phyloP scores from a whole-genome alignment of 1,284 basidiomycete species.

The Trichosporon sp. region DNA sequence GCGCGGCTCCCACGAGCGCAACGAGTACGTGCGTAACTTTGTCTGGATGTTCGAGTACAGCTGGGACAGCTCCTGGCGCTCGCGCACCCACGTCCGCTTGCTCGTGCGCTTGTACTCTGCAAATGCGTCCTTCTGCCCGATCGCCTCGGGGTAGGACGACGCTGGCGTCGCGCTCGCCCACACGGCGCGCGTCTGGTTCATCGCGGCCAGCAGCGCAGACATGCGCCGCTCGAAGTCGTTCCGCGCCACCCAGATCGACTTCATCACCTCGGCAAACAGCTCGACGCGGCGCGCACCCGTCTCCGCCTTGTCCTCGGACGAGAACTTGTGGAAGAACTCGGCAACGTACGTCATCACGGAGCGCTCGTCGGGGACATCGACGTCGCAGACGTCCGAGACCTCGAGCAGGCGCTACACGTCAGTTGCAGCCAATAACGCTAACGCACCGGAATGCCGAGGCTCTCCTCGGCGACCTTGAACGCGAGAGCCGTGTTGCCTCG shows the following conservation, averaged over 20 bases:
- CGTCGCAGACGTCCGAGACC: conserved; percentile 93
- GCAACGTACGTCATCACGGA: conserved; percentile 68
- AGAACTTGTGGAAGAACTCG: conserved; percentile 97
- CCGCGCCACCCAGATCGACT: conserved; percentile 51
- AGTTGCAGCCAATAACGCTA: neutral
- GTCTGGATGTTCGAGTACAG: conserved; percentile 92
- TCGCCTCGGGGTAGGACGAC: conserved; percentile 76
- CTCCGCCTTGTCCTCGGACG: conserved; percentile 93
- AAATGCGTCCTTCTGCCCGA: conserved; percentile 68
- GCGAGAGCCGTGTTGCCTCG: conserved; percentile 79
- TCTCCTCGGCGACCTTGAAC: conserved; percentile 77
- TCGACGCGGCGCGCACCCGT: conserved; percentile 89
- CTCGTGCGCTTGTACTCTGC: conserved; percentile 76
- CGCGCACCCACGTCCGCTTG: conserved; percentile 82
- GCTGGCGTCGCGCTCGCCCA: conserved; percentile 64
- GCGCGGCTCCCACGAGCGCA: conserved; percentile 77
- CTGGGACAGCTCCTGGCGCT: conserved; percentile 81
- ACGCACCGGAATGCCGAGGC: conserved; percentile 80
- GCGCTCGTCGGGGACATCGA: conserved; percentile 81
- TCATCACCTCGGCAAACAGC: conserved; percentile 94
- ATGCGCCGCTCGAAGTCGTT: conserved; percentile 94
- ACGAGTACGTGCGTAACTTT: conserved; percentile 83
- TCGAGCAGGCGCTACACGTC: conserved; percentile 78
- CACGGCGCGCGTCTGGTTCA: conserved; percentile 60
- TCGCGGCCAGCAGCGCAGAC: conserved; percentile 57